A percentile compares a stretch with the other conserved stretches of the same genome.
These are phyloP conservation scores for Scheffersomyces stipitis DNA, from an alignment of 805 yeast species.

Conservation along the genomic window DNA sequence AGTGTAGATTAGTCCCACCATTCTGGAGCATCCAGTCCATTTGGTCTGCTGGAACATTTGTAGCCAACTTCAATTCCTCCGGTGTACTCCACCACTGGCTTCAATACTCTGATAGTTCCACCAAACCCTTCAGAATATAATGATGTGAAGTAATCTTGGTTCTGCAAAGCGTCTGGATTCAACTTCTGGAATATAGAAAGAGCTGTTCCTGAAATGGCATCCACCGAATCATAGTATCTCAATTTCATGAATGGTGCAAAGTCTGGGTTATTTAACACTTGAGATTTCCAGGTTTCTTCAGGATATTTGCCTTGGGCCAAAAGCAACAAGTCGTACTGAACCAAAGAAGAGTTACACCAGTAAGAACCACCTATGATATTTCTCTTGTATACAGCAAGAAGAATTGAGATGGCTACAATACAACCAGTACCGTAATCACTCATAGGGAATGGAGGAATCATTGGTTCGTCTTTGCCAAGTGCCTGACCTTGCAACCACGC, in stretches of 20 bases:
- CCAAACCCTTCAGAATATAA: conserved; percentile 11
- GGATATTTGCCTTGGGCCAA: conserved; percentile 22
- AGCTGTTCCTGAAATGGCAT: conserved; percentile 11
- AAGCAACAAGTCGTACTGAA: conserved; percentile 29
- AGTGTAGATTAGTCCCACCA: too few relatives aligned
- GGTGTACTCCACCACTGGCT: conserved; percentile 9
- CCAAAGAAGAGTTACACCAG: conserved; percentile 28
- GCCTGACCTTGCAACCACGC: conserved; percentile 31
- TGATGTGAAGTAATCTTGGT: conserved; percentile 5
- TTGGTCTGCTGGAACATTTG: conserved; percentile 11
- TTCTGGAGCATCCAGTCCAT: conserved; percentile 13
- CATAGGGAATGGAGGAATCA: conserved; percentile 38
- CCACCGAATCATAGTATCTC: conserved; percentile 14
- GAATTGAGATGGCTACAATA: conserved; percentile 29
- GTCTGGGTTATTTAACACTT: conserved; percentile 4
- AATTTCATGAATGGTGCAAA: conserved; percentile 5
- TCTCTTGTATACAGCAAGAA: conserved; percentile 26
- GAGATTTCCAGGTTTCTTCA: conserved; percentile 3
- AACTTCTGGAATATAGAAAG: conserved; percentile 7
- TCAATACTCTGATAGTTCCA: conserved; percentile 10
- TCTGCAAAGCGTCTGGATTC: conserved; percentile 9
- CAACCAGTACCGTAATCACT: conserved; percentile 37
- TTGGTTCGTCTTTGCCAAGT: conserved; percentile 26
- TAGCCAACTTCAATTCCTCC: conserved; percentile 9
- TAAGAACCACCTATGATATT: conserved; percentile 29